Conservation (phyloP, 2,329 filamentous ascomycete species). For the Exophiala sp. region DNA sequence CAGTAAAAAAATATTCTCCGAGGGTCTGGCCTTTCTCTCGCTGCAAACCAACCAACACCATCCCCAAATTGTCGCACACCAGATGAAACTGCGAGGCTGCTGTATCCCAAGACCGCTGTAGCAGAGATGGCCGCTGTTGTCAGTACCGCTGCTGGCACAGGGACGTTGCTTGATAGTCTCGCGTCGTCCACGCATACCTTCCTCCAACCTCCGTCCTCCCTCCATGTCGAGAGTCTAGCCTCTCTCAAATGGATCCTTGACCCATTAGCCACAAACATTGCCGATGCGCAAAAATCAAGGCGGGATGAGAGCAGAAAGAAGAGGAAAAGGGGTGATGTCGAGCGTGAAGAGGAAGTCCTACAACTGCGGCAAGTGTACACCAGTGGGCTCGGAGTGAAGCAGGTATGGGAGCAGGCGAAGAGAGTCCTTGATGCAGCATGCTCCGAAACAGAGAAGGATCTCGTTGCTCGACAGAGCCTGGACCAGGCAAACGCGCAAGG, state of each 20-base stretch:
- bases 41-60: background rate
- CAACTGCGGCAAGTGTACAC: conserved; percentile 78
- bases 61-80: conserved; percentile 33
- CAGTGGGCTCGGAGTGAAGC: conserved; percentile 77
- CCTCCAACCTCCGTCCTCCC: conserved; percentile 62
- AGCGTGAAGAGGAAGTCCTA: conserved; percentile 51
- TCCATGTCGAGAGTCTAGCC: conserved; percentile 64
- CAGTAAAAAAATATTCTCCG: conserved; percentile 2
- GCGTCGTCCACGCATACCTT: conserved; percentile 64
- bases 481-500: conserved; percentile 31
- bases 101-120: background rate
- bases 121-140: conserved; percentile 1
- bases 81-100: background rate
- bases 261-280: conserved; percentile 66
- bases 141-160: conserved; percentile 3
- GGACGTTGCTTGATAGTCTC: conserved; percentile 50
- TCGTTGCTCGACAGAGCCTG: conserved; percentile 32
- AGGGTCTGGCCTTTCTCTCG: background rate
- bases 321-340: conserved; percentile 29
- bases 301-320: conserved; percentile 58
- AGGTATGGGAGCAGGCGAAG: conserved; percentile 91
- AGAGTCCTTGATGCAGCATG: conserved; percentile 58
- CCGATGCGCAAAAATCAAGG: conserved; percentile 63
- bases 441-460: conserved; percentile 26
- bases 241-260: conserved; percentile 78